Evolutionary conservation across 805 yeast species (phyloP), one percentile per base, ranked within the genome.

Genomic region (Candida ipomoeae): DNA sequence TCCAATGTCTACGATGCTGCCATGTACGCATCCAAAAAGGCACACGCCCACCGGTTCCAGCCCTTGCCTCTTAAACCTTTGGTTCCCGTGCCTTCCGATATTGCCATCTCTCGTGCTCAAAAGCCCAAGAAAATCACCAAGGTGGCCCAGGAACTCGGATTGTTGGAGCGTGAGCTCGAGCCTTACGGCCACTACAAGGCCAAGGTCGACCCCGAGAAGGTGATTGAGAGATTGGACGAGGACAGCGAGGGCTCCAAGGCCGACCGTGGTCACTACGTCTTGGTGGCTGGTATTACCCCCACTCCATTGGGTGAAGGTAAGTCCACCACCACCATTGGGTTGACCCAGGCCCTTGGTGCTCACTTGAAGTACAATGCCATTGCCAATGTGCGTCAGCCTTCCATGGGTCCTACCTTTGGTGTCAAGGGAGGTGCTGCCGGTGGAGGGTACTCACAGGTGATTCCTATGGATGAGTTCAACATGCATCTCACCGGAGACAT

Each of bases 401-500:
- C 96, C 8, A 89, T 92, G 97, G 98, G 98, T 37, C 99, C 99
- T 46, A 92, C 98, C 17, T 92, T 92, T 62, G 99, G 99, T 68
- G 90, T 92, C 62, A 92, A 92, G 74, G 99, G 99, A 64, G 98
- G 98, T 69, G 99, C 99, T 51, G 98, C 98, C 17, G 99, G 99
- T 61, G 99, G 98, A 66, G 98, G 98, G 44, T 92, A 90, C 70
- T 81, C 98, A 2, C 98, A 92, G 73, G 98, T 92, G 42, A 91
- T 92, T 61, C 98, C 98, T 47, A 92, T 92, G 97, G 99, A 92
- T 70, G 97, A 92, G 72, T 92, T 92, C 78, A 92, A 94, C 75
- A 82, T 94, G 88, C 98, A 92, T 68, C 78, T 92, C 58, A 92
- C 98, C 46, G 98, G 98, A 66, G 99, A 92, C 68, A 92, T 92